Conservation (phyloP, 495 filamentous ascomycete species). For the Aspergillus bridgeri region DNA sequence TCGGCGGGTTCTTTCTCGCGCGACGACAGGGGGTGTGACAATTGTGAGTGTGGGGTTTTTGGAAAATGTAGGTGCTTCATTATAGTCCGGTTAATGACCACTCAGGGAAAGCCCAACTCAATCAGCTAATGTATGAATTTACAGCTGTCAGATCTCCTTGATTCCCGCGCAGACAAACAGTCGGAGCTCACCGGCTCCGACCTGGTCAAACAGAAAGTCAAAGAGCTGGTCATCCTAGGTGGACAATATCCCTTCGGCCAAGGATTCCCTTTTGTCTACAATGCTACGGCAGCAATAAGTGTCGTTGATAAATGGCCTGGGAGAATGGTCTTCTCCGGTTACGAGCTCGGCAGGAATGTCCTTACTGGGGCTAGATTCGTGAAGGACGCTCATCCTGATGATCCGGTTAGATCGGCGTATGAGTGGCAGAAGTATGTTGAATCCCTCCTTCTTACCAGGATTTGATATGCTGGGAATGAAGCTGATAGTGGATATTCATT, state of each 20-base stretch:
- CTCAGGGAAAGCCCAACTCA: too few species aligned
- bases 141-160: constrained; percentile 36
- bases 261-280: constrained; percentile 41
- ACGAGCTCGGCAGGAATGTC: constrained; percentile 33
- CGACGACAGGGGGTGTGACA: constrained; percentile 35
- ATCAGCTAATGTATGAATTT: too few species aligned
- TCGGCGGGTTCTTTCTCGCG: constrained; percentile 32
- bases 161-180: constrained; percentile 32
- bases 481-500: not conserved
- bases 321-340: constrained; percentile 31
- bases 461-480: not conserved
- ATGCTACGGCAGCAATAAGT: constrained; percentile 27
- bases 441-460: not conserved
- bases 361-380: constrained; percentile 33
- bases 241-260: constrained; percentile 40
- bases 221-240: constrained; percentile 46
- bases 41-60: constrained; percentile 41
- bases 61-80: constrained; percentile 9
- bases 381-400: constrained; percentile 22
- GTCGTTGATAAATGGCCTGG: constrained; percentile 42
- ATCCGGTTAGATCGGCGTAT: constrained; percentile 42
- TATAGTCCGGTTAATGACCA: too few species aligned
- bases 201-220: constrained; percentile 38
- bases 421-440: constrained; percentile 32
- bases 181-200: constrained; percentile 30